These are phyloP conservation scores for Podospora pseudocomata DNA, from an alignment of 495 filamentous ascomycete species.

Conservation along the genomic window DNA sequence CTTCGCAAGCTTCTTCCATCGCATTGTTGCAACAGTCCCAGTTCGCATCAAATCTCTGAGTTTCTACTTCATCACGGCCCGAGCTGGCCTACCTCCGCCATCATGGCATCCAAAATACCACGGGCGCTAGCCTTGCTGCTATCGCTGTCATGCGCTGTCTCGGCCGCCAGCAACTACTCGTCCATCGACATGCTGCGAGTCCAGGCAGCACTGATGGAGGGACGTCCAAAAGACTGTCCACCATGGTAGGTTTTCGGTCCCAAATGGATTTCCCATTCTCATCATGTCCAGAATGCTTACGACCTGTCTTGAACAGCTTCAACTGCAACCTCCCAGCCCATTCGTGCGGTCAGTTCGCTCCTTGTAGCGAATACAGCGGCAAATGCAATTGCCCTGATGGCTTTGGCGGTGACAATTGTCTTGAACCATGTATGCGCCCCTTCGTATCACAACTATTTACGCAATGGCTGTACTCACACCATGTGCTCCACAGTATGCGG, in stretches of 20 bases:
- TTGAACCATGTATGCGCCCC: slow-evolving; percentile 59
- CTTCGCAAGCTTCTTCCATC: not conserved
- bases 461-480: slow-evolving; percentile 13
- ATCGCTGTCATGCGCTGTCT: slow-evolving; percentile 41
- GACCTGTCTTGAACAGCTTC: slow-evolving; percentile 56
- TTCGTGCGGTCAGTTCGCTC: slow-evolving; percentile 80
- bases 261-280: not conserved
- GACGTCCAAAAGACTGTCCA: slow-evolving; percentile 57
- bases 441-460: not conserved
- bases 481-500: slow-evolving; percentile 61
- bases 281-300: slow-evolving; percentile 20
- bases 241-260: slow-evolving; percentile 51
- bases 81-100: slow-evolving; percentile 22
- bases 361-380: slow-evolving; percentile 81
- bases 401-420: slow-evolving; percentile 90
- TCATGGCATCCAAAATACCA: slow-evolving; percentile 37
- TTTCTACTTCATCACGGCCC: slow-evolving; percentile 24
- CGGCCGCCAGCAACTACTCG: slow-evolving; percentile 44
- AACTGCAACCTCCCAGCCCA: slow-evolving; percentile 95
- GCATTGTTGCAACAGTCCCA: not conserved
- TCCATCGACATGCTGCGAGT: slow-evolving; percentile 50
- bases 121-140: slow-evolving; percentile 36
- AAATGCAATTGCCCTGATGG: slow-evolving; percentile 89
- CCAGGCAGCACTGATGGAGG: slow-evolving; percentile 48
- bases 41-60: slow-evolving; percentile 12